Evolutionary conservation across 192 early-diverging fungal genomes (phyloP), one percentile per base, ranked within the genome.

Genomic region (Podila epicladia): DNA sequence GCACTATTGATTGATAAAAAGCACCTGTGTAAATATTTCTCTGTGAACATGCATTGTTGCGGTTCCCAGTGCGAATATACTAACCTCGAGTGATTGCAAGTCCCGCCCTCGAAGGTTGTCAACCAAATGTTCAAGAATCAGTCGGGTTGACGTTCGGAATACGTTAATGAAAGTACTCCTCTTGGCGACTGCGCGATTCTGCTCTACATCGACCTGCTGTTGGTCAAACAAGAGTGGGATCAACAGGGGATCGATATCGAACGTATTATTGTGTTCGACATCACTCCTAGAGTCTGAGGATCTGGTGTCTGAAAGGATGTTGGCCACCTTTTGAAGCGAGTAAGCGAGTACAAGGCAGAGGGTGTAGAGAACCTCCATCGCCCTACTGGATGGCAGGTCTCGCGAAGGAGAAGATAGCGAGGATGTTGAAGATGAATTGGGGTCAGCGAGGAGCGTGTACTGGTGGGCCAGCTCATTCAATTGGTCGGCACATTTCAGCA

Each of bases 201-300:
- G 6, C 6, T 35, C 49, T 4, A 15, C n/a, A 13, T 59, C 53
- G 12, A 68, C 13, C 24, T 55, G 32, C 22, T 63, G 22, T 50
- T 33, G 20, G 22, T 55, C 63, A 48, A 31, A 72, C 24, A 80
- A 33, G 5, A 80, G 51, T 9, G 77, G 77, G 45, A 80, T 80
- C 41, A 80, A 45, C 22, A 80, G 22, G 2, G 77, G 71, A 48
- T 80, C 77, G 33, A 80, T 69, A 55, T 80, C 77, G 65, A 80
- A 80, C 41, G 72, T 53, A 15, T 80, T 70, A 6, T 51, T 64
- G 9, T 67, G 62, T 17, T 61, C 64, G 13, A 31, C 62, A 13
- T 9, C 35, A 37, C 7, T 37, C 35, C 35, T 8, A 9, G 35
- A 28, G 17, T 48, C 63, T 9, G 53, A 20, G 5, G 58, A 57